A percentile compares a stretch with the other conserved stretches of the same genome.
These are phyloP conservation scores for Cadophora sp. DNA, from an alignment of 2,329 filamentous ascomycete genomes.

Conservation along the genomic window DNA sequence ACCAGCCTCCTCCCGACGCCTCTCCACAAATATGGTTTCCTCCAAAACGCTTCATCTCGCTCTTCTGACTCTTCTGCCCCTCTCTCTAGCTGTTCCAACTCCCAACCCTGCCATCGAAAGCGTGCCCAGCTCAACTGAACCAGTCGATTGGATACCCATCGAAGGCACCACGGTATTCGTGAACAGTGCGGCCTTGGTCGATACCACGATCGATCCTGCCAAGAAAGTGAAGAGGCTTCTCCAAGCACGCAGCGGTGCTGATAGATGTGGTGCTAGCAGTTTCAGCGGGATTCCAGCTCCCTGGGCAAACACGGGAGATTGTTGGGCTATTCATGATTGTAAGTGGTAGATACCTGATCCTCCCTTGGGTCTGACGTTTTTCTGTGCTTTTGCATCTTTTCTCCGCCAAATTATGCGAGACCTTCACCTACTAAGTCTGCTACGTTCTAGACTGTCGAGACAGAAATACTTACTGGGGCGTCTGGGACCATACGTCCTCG, in stretches of 20 bases:
- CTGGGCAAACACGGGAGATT: neutral
- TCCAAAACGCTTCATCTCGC: neutral
- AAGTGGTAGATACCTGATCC: neutral
- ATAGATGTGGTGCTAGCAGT: neutral
- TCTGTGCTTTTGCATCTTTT: too few relatives aligned
- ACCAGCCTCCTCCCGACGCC: neutral
- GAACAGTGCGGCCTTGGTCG: neutral
- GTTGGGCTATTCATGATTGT: neutral
- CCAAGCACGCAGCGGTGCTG: neutral
- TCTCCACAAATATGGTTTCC: neutral
- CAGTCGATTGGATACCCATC: neutral
- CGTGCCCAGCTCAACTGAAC: neutral
- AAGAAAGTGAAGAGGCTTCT: neutral
- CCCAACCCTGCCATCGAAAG: neutral
- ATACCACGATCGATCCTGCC: neutral
- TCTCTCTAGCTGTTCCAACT: neutral
- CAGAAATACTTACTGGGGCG: neutral
- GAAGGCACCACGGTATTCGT: neutral
- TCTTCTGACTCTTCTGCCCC: neutral
- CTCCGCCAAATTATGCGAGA: too few relatives aligned
- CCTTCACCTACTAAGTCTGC: neutral
- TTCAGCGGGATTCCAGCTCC: neutral
- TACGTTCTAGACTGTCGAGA: neutral
- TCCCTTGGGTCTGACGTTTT: neutral
- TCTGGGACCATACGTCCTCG: neutral